A percentile compares a stretch with the other conserved stretches of the same genome.
These are phyloP conservation scores for Yarrowia sp. DNA, from an alignment of 805 yeast species.

Conservation along the genomic window DNA sequence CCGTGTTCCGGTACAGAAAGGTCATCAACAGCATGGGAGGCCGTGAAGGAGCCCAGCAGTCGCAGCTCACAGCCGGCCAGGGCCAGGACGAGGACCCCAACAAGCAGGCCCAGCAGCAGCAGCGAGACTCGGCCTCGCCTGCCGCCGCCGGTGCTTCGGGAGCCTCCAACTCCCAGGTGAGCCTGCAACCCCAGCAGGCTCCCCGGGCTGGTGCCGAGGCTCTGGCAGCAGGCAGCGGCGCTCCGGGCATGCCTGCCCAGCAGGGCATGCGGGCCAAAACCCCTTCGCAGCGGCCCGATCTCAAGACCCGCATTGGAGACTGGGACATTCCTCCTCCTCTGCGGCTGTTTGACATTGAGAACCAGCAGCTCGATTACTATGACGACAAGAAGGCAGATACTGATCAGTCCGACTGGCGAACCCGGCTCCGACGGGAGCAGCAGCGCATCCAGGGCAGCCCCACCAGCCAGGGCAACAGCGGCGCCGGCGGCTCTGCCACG, in stretches of 20 bases:
- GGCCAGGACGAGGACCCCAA: slow-evolving; percentile 12
- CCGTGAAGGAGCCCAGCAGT: background rate
- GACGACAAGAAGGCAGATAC: slow-evolving; percentile 24
- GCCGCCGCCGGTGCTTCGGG: slow-evolving; percentile 21
- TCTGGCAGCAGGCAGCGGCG: background rate
- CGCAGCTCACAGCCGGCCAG: slow-evolving; percentile 8
- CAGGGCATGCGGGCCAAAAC: slow-evolving; percentile 14
- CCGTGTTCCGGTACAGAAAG: slow-evolving; percentile 62
- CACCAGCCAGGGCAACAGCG: slow-evolving; percentile 24
- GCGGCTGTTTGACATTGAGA: slow-evolving; percentile 23
- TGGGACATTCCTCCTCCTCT: slow-evolving; percentile 26
- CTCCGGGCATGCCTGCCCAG: background rate
- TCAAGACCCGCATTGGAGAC: slow-evolving; percentile 23
- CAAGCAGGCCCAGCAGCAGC: slow-evolving; percentile 27
- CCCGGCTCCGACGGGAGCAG: slow-evolving; percentile 25
- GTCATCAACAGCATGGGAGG: slow-evolving; percentile 28
- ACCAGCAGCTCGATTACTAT: slow-evolving; percentile 25
- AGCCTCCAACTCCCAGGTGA: slow-evolving; percentile 26
- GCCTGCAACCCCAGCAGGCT: slow-evolving; percentile 24
- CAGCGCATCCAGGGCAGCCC: slow-evolving; percentile 17
- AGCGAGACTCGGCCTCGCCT: slow-evolving; percentile 15
- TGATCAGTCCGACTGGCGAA: slow-evolving; percentile 23
- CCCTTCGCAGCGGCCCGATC: slow-evolving; percentile 19
- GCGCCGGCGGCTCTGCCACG: background rate
- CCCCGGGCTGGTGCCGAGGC: background rate